phyloP scores from a whole-genome alignment of 78 protist species.

The Capsaspora owczarzaki region DNA sequence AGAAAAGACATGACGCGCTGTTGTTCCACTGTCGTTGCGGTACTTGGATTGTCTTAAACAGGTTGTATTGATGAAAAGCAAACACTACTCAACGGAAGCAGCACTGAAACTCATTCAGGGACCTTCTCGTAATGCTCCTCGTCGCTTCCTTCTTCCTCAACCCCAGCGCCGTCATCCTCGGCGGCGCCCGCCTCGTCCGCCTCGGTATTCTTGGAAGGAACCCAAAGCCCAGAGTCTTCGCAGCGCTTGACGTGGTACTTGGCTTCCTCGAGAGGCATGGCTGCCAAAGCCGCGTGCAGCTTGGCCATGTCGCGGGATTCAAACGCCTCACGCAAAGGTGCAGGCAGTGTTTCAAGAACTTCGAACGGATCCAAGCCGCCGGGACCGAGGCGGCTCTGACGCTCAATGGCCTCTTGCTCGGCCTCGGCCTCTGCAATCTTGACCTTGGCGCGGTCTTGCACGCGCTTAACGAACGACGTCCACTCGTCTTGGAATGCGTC shows the following conservation, averaged over 20 bases:
- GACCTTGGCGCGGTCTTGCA: slow-evolving; percentile 29
- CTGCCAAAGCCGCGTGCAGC: slow-evolving; percentile 8
- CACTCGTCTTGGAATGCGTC: slow-evolving; percentile 19
- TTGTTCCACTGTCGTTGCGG: not conserved
- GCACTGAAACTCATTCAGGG: not conserved
- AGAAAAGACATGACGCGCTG: not conserved
- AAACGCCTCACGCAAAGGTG: slow-evolving; percentile 8
- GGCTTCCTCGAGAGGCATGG: slow-evolving; percentile 17
- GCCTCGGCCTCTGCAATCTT: not conserved
- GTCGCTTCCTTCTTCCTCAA: not conserved
- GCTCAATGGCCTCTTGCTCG: slow-evolving; percentile 1
- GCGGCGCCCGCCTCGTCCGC: not conserved
- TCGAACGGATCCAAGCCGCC: slow-evolving; percentile 46
- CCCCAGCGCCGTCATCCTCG: not conserved
- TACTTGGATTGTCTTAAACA: no score
- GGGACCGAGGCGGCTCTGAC: slow-evolving; percentile 28
- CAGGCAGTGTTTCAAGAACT: slow-evolving; percentile 31
- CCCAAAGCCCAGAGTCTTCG: slow-evolving; percentile 37
- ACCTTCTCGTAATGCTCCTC: not conserved
- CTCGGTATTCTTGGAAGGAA: slow-evolving; percentile 6
- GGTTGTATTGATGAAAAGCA: not conserved
- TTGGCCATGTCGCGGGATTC: slow-evolving; percentile 3
- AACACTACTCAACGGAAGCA: not conserved
- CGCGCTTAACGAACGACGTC: slow-evolving; percentile 3
- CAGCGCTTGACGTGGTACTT: slow-evolving; percentile 18